phyloP scores from a whole-genome alignment of 1,139 yeast species.

The Nakaseomyces nivariensis region DNA sequence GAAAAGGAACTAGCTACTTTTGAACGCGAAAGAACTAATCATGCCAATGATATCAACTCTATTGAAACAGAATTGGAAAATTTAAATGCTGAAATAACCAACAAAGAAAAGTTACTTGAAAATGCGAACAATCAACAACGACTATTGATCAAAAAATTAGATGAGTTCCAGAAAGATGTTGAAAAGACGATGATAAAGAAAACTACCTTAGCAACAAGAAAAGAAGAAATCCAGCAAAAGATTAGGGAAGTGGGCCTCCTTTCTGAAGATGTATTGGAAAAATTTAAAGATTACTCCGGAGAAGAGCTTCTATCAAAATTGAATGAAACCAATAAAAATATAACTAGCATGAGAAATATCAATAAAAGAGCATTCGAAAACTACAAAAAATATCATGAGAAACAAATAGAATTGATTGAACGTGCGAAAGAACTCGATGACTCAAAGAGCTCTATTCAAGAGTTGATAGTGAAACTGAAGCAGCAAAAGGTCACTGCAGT shows the following conservation, averaged over 20 bases:
- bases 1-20: slow-evolving; percentile 14
- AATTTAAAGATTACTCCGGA: slow-evolving; percentile 37
- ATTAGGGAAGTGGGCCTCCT: slow-evolving; percentile 78
- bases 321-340: slow-evolving; percentile 46
- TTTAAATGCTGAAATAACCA: slow-evolving; percentile 23
- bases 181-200: slow-evolving; percentile 61
- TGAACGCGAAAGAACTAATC: slow-evolving; percentile 24
- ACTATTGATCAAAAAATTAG: slow-evolving; percentile 44
- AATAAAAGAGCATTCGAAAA: slow-evolving; percentile 90
- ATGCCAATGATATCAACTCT: slow-evolving; percentile 30
- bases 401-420: slow-evolving; percentile 53
- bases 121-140: slow-evolving; percentile 51
- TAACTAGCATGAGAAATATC: slow-evolving; percentile 63
- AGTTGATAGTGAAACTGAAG: slow-evolving; percentile 60
- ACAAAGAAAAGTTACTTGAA: slow-evolving; percentile 36
- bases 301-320: slow-evolving; percentile 48
- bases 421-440: slow-evolving; percentile 62
- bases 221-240: slow-evolving; percentile 63
- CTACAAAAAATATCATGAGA: slow-evolving; percentile 60
- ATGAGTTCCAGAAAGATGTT: slow-evolving; percentile 51
- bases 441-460: slow-evolving; percentile 65
- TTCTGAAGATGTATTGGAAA: slow-evolving; percentile 73
- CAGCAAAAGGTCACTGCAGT: slow-evolving; percentile 80
- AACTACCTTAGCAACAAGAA: slow-evolving; percentile 48
- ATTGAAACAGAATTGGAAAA: slow-evolving; percentile 24